Percentiles rank a stretch among this genome's conserved stretches.
phyloP scores from a whole-genome alignment of 495 filamentous ascomycete genomes.

The Darksidea phi region DNA sequence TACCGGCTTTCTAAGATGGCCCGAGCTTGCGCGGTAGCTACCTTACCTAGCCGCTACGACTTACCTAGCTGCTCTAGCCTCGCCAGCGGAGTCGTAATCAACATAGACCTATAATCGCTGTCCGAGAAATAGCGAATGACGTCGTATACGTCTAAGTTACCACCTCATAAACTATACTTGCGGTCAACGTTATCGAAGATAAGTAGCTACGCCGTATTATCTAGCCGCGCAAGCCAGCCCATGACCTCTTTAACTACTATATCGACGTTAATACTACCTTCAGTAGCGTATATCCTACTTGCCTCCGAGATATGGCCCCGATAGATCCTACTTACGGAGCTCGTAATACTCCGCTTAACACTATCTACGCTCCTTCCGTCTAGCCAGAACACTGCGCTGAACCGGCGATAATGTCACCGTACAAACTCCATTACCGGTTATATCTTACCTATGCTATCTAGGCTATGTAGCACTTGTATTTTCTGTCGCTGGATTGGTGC shows the following conservation, averaged over 20 bases:
- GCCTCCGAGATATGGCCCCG: constrained; percentile 9
- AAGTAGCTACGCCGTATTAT: constrained; percentile 42
- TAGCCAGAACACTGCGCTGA: constrained; percentile 34
- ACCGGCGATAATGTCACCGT: constrained; percentile 23
- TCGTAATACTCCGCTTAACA: constrained; percentile 31
- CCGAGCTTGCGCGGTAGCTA: constrained; percentile 15
- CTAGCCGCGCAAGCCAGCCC: constrained; percentile 39
- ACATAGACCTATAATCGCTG: constrained; percentile 42
- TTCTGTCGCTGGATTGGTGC: no score
- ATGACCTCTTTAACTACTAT: constrained; percentile 38
- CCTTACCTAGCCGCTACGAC: constrained; percentile 35
- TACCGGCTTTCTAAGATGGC: constrained; percentile 31
- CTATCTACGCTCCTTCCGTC: constrained; percentile 24
- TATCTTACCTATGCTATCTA: constrained; percentile 31
- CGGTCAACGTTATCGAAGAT: constrained; percentile 41
- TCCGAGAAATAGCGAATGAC: constrained; percentile 43
- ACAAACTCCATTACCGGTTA: constrained; percentile 28
- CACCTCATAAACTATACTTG: constrained; percentile 3
- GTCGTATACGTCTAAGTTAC: constrained; percentile 38
- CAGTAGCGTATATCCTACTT: constrained; percentile 1
- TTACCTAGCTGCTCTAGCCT: constrained; percentile 23
- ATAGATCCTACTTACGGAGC: constrained; percentile 17
- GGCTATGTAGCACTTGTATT: constrained; percentile 23
- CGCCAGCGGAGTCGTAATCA: constrained; percentile 48
- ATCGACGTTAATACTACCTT: constrained; percentile 22